phyloP scores from a whole-genome alignment of 2,329 filamentous ascomycete species.

The Fusarium staphyleae region DNA sequence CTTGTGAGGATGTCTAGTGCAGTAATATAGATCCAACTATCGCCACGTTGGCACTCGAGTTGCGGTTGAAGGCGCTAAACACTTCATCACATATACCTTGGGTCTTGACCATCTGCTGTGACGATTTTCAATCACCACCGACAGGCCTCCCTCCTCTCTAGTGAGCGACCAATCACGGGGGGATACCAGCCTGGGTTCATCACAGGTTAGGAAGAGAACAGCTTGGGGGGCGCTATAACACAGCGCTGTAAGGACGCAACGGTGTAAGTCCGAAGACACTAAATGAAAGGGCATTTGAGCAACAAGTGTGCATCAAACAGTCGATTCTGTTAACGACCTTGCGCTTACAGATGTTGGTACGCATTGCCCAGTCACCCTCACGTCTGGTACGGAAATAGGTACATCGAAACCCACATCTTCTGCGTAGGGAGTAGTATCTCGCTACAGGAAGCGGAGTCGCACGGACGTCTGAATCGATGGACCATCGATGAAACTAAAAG shows the following conservation, averaged over 20 bases:
- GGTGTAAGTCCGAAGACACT: slow-evolving; percentile 21
- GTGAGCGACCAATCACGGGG: slow-evolving; percentile 29
- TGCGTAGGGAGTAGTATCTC: slow-evolving; percentile 11
- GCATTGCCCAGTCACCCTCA: slow-evolving; percentile 14
- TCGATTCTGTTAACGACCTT: slow-evolving; percentile 2
- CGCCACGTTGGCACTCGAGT: slow-evolving; percentile 20
- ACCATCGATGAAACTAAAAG: neutral
- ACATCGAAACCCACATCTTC: slow-evolving; percentile 5
- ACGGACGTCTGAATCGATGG: slow-evolving; percentile 1
- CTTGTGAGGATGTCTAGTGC: slow-evolving; percentile 23
- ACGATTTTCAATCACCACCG: slow-evolving; percentile 34
- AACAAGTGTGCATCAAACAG: slow-evolving; percentile 5
- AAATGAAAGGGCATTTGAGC: slow-evolving; percentile 5
- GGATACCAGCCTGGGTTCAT: slow-evolving; percentile 22
- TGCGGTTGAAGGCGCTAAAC: slow-evolving; percentile 31
- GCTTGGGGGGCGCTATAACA: slow-evolving; percentile 9
- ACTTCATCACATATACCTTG: slow-evolving; percentile 25
- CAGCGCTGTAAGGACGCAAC: slow-evolving; percentile 23
- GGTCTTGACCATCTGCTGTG: slow-evolving; percentile 29
- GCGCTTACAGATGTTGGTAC: neutral
- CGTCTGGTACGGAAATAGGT: slow-evolving; percentile 13
- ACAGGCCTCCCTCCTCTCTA: slow-evolving; percentile 21
- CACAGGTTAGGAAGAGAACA: slow-evolving; percentile 28
- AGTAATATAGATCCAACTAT: slow-evolving; percentile 28
- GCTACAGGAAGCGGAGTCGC: slow-evolving; percentile 6